A percentile compares a stretch with the other conserved stretches of the same genome.
phyloP scores from a whole-genome alignment of 495 filamentous ascomycete genomes.

The Friedmanniomyces simplex region DNA sequence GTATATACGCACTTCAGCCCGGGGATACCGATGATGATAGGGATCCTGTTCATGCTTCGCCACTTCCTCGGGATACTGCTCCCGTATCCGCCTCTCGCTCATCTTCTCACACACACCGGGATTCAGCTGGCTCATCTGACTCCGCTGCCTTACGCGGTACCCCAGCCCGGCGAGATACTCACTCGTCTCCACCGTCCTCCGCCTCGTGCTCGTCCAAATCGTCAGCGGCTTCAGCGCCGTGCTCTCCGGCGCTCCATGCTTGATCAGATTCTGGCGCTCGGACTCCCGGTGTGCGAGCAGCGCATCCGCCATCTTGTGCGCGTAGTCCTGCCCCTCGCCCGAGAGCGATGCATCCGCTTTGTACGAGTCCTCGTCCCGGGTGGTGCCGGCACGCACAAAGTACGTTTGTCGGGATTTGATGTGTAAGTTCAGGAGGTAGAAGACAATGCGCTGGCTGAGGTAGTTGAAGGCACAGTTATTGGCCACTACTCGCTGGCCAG shows the following conservation, averaged over 20 bases:
- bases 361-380: slow-evolving; percentile 72
- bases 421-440: slow-evolving; percentile 94
- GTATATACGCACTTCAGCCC: slow-evolving; percentile 56
- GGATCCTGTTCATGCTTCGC: slow-evolving; percentile 88
- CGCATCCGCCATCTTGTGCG: slow-evolving; percentile 74
- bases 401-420: slow-evolving; percentile 90
- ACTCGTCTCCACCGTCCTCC: slow-evolving; percentile 83
- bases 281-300: slow-evolving; percentile 70
- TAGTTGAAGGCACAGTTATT: slow-evolving; percentile 96
- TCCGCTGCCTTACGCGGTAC: slow-evolving; percentile 77
- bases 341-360: slow-evolving; percentile 80
- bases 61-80: slow-evolving; percentile 82
- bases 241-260: slow-evolving; percentile 52
- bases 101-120: slow-evolving; percentile 92
- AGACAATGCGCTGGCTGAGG: slow-evolving; percentile 89
- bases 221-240: slow-evolving; percentile 66
- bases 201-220: slow-evolving; percentile 89
- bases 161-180: slow-evolving; percentile 65
- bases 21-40: slow-evolving; percentile 93
- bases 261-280: slow-evolving; percentile 59
- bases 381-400: slow-evolving; percentile 72
- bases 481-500: slow-evolving; percentile 79
- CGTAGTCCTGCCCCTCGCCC: slow-evolving; percentile 73
- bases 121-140: slow-evolving; percentile 94
- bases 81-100: slow-evolving; percentile 63